Conservation (phyloP, 75 land plant genomes). For the Larix kaempferi region DNA sequence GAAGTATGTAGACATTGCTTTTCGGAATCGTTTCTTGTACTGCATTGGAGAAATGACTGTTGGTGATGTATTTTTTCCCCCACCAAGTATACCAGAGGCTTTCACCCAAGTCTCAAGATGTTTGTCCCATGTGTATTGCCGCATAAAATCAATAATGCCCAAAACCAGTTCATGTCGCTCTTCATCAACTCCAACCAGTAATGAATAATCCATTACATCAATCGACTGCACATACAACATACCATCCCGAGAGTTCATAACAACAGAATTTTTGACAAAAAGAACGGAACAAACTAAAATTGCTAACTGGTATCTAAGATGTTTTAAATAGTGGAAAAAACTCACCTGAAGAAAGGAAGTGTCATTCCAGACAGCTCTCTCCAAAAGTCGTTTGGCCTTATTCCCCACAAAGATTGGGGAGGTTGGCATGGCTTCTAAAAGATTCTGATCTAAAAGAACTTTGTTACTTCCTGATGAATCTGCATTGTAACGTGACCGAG, state of each 20-base stretch:
- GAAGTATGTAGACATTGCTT: constrained; percentile 83
- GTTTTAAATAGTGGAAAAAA: constrained; percentile 61
- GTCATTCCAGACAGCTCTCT: constrained; percentile 94
- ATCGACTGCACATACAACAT: constrained; percentile 57
- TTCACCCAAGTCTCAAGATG: constrained; percentile 98
- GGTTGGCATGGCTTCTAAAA: constrained; percentile 72
- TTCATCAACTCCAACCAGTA: constrained; percentile 88
- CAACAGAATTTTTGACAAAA: background rate
- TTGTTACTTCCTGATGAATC: constrained; percentile 61
- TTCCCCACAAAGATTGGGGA: constrained; percentile 81
- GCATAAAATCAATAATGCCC: constrained; percentile 92
- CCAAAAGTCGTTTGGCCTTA: constrained; percentile 68
- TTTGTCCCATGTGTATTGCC: constrained; percentile 84
- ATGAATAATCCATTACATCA: constrained; percentile 96
- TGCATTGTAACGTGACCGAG: constrained; percentile 62
- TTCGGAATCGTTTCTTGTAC: constrained; percentile 93
- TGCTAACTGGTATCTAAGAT: background rate
- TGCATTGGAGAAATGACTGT: constrained; percentile 92
- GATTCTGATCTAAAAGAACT: constrained; percentile 87
- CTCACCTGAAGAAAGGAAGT: constrained; percentile 92
- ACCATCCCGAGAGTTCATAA: background rate
- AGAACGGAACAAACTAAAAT: background rate
- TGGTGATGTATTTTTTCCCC: constrained; percentile 70
- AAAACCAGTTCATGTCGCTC: constrained; percentile 73
- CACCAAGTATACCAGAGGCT: constrained; percentile 73